phyloP scores from a whole-genome alignment of 2,329 filamentous ascomycete genomes.

The Xylaria arbuscula region DNA sequence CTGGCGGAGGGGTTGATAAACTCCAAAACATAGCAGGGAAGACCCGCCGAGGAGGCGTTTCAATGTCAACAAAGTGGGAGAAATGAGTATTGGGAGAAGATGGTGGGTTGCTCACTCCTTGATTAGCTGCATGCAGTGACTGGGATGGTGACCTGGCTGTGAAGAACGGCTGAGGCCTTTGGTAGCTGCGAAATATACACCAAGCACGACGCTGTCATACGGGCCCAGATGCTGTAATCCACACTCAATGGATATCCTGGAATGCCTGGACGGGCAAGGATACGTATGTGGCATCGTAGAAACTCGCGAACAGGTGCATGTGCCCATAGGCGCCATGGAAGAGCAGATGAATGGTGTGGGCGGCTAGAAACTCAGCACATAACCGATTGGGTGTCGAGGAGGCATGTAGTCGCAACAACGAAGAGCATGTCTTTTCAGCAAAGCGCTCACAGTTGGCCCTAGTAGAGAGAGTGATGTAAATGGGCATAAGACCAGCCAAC shows the following conservation, averaged over 20 bases:
- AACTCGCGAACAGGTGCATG: conserved; percentile 4
- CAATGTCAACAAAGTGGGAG: conserved; percentile 8
- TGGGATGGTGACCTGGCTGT: conserved; percentile 26
- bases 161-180: conserved; percentile 34
- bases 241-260: conserved; percentile 19
- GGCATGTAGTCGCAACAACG: conserved; percentile 1
- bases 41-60: conserved; percentile 13
- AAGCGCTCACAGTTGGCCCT: background rate
- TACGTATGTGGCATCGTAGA: conserved; percentile 28
- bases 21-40: conserved; percentile 10
- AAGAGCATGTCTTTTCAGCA: background rate
- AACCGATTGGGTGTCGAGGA: conserved; percentile 21
- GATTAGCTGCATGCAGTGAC: conserved; percentile 32
- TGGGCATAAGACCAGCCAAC: conserved; percentile 14
- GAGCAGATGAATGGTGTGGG: conserved; percentile 14
- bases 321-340: conserved; percentile 11
- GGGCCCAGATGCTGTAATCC: conserved; percentile 19
- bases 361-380: conserved; percentile 12
- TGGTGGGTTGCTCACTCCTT: conserved; percentile 9
- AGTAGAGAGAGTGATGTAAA: background rate
- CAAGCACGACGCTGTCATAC: conserved; percentile 32
- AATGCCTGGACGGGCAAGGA: conserved; percentile 21
- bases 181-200: conserved; percentile 20
- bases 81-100: background rate
- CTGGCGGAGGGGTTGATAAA: conserved; percentile 11